Evolutionary conservation across 163 green algal genomes (phyloP), one percentile per base, ranked within the genome.

Genomic region (Prototheca cutis): DNA sequence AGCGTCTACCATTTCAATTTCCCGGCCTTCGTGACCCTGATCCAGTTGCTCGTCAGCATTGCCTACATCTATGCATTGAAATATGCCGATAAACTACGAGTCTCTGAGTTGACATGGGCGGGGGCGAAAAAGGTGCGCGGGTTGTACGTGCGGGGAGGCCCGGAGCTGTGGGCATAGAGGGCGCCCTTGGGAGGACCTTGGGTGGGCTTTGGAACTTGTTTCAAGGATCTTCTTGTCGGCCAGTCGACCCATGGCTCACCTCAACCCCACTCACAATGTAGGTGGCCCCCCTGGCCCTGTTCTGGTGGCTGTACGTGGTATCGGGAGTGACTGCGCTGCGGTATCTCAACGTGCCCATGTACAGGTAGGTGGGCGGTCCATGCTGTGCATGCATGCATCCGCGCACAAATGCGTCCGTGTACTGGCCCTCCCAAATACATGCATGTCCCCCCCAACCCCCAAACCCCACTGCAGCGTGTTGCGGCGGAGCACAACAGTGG

Each of bases 291-390:
- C 48, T 84, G 34, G 65, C 70, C 2, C 39, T 81, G 13, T 78
- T 75, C 48, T 85, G 71, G 72, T 83, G 75, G 72, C 61, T 77
- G 10, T 85, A 80, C 42, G 70, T 83, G 2, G 64, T 80, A 13
- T 74, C 65, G 1, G 74, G 75, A 25, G 67, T 82, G 1, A 80
- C 64, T 8, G 71, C 75, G 3, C 62, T 85, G 32, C 59, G 72
- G 0, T 76, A 83, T 51, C 49, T 85, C 6, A 85, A 67, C n/a
- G 72, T 85, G 0, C 78, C 78, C 6, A 85, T 83, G 75, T 85
- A 74, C 61, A 79, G 73, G 76, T 74, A 45, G 0, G 40, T 27
- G 55, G n/a, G n/a, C n/a, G n/a, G n/a, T n/a, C n/a, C n/a, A n/a
- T n/a, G n/a, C n/a, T n/a, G n/a, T n/a, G n/a, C n/a, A n/a, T n/a